Base-by-base conservation (phyloP, 2,329 filamentous ascomycete genomes). In the Zymoseptoria passerinii region DNA sequence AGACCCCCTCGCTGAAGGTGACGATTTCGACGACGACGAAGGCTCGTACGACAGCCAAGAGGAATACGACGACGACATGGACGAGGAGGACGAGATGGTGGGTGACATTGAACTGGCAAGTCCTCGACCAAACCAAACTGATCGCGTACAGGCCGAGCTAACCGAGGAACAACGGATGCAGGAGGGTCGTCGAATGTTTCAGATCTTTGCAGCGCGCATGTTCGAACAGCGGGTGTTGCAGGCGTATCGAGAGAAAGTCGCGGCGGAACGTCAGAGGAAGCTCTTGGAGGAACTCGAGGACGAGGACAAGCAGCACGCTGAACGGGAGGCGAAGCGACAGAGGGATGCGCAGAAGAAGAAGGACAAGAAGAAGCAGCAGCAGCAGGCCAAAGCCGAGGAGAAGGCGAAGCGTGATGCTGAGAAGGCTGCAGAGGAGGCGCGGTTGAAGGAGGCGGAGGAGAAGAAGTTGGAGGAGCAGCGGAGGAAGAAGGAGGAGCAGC, bases 151-250 rank as follows among this genome's bases (percentile, higher is more conserved):
- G 92, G 92, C 95, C 72, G 85, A 88, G 64, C 94, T 97, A 90
- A 96, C 91, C 54, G 92, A 97, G 78, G 90, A 96, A 77, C 92
- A 97, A 78, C 89, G 94, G 61, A 97, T 99, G 94, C 92, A 97
- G 73, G 94, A 99, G 79, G 94, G 94, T 61, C 85, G 94, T 58
- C 83, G 92, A 66, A 99, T 99, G 94, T 99, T 99, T 72, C 94
- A 99, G 74, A 97, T 99, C 73, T 99, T 99, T 74, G 94, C 94
- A 61, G 94, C 94, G 58, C 86, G 94, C 63, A 99, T 99, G 94
- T 99, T 99, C 74, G 94, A 99, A 77, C 94, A 99, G 74, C 83
- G 94, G 63, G 94, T 99, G 20, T 81, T 99, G 59, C 92, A 89
- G 49, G 94, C 94, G n/a, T 99, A 99, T 76, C 89, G 91, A 73